Conservation (phyloP, 2,329 filamentous ascomycete genomes). For the Calonectria naviculata region DNA sequence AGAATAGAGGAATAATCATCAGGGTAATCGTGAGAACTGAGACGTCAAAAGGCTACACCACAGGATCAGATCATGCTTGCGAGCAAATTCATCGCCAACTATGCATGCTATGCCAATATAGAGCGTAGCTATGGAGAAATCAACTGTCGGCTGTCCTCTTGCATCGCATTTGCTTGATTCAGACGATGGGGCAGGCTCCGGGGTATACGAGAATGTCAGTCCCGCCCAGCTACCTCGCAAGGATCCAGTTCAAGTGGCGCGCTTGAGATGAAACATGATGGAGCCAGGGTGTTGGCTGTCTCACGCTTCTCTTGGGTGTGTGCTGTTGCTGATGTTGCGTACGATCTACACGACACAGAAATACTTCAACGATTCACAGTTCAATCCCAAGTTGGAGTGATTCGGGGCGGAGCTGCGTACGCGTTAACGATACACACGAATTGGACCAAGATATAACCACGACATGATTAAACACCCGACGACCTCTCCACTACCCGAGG, state of each 20-base stretch:
- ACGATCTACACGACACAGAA: not conserved
- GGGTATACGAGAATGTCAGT: conserved; percentile 31
- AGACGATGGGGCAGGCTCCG: conserved; percentile 29
- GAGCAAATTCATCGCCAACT: conserved; percentile 21
- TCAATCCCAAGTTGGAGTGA: not conserved
- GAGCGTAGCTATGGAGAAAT: conserved; percentile 7
- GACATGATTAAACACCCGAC: conserved; percentile 6
- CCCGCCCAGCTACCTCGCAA: conserved; percentile 16
- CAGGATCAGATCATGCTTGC: conserved; percentile 4
- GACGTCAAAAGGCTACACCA: not conserved
- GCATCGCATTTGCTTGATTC: conserved; percentile 30
- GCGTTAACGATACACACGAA: conserved; percentile 4
- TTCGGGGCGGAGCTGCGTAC: conserved; percentile 11
- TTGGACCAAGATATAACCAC: conserved; percentile 11
- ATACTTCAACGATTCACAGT: conserved; percentile 1
- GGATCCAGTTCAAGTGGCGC: conserved; percentile 24
- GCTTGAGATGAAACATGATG: conserved; percentile 35
- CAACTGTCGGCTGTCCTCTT: conserved; percentile 2
- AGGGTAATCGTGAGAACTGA: not conserved
- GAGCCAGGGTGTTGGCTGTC: conserved; percentile 26
- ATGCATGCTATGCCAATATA: conserved; percentile 26
- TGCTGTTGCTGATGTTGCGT: not conserved
- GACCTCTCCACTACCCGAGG: not conserved
- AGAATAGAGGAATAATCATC: not conserved
- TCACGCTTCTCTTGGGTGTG: not conserved